These are phyloP conservation scores for Pseudoscleropodium purum DNA, from an alignment of 225 moss, liverwort and hornwort species.

Conservation along the genomic window DNA sequence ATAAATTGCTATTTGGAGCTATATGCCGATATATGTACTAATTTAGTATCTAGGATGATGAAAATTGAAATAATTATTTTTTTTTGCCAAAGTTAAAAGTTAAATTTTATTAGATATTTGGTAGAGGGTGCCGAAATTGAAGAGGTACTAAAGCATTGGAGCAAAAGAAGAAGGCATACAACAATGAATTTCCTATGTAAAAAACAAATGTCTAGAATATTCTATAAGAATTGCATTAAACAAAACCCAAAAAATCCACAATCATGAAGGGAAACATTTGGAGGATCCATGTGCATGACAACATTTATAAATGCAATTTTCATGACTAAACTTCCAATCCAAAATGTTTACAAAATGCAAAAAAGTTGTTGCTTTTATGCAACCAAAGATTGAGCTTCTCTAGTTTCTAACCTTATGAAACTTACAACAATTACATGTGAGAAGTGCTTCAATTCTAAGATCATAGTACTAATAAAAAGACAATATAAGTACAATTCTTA, in stretches of 20 bases:
- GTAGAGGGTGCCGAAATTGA: too few relatives aligned
- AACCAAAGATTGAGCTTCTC: background rate
- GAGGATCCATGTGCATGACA: too few relatives aligned
- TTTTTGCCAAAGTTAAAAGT: too few relatives aligned
- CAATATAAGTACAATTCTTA: background rate
- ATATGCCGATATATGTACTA: too few relatives aligned
- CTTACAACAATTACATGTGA: background rate
- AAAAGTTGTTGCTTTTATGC: too few relatives aligned
- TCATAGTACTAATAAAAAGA: background rate
- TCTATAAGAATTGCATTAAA: background rate
- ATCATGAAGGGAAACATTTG: background rate
- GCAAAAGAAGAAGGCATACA: too few relatives aligned
- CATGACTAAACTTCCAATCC: too few relatives aligned
- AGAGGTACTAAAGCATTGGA: background rate
- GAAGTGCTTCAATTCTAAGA: background rate
- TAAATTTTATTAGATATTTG: too few relatives aligned
- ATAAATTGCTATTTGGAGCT: too few relatives aligned
- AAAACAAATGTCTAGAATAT: background rate
- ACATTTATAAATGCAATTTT: background rate
- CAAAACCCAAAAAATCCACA: fast-evolving
- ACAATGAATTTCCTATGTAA: background rate
- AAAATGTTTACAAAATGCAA: background rate
- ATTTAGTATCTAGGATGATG: too few relatives aligned
- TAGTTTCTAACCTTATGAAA: background rate
- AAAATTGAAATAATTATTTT: too few relatives aligned